phyloP scores from a whole-genome alignment of 441 rosid species.

The Cnidoscolus chayamansa region DNA sequence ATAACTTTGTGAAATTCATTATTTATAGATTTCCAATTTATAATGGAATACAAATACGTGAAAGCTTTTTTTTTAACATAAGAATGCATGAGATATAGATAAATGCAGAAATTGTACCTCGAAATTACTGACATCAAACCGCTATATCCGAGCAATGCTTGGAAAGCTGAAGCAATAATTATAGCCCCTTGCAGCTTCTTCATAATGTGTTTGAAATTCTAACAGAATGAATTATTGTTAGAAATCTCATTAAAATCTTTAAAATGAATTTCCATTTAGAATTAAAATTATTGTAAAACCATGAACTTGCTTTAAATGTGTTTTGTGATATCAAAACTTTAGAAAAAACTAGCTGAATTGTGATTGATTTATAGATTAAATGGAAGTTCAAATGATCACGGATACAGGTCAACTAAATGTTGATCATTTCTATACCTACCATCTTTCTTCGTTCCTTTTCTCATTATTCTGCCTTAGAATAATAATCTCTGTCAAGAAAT shows the following conservation, averaged over 20 bases:
- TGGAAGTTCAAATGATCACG: neutral
- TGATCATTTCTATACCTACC: neutral
- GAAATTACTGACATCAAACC: conserved; percentile 78
- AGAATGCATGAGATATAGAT: neutral
- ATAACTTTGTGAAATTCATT: neutral
- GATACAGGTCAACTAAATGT: neutral
- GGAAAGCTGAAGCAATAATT: conserved; percentile 83
- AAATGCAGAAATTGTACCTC: conserved; percentile 46
- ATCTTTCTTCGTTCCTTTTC: neutral
- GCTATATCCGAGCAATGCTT: conserved; percentile 78
- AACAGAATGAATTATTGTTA: conserved; percentile 26
- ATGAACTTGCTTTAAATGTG: conserved; percentile 1
- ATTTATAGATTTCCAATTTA: conserved; percentile 5
- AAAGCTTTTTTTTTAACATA: neutral
- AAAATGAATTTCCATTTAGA: neutral
- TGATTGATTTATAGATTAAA: neutral
- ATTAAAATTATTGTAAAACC: neutral
- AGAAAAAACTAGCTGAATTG: neutral
- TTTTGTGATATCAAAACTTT: neutral
- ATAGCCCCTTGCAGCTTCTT: conserved; percentile 88
- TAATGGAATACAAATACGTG: neutral
- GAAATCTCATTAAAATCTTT: neutral
- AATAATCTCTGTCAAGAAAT: neutral
- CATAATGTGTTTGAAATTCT: conserved; percentile 95
- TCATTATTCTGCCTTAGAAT: too few relatives aligned